These are phyloP conservation scores for Kandelia obovata DNA, from an alignment of 345 rosid genomes.

Conservation along the genomic window DNA sequence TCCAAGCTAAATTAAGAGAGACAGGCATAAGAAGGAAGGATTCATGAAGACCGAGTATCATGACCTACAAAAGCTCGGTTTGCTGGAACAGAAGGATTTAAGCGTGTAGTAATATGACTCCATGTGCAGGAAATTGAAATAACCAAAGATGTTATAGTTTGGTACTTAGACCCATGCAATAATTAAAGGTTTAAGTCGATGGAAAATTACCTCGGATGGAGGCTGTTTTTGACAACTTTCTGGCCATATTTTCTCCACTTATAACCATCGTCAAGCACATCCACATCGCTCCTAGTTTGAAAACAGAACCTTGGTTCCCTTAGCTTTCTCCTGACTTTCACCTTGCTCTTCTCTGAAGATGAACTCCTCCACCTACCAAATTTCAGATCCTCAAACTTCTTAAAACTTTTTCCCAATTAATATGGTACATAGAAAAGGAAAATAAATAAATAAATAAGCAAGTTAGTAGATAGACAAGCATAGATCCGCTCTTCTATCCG, in stretches of 20 bases:
- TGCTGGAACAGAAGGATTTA: too few species aligned
- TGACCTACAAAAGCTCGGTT: too few species aligned
- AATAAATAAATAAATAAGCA: background rate
- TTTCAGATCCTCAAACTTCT: constrained; percentile 5
- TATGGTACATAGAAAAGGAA: background rate
- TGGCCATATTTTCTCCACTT: constrained; percentile 99
- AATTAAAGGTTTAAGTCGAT: too few species aligned
- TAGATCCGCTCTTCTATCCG: constrained; percentile 24
- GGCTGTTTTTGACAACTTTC: constrained; percentile 95
- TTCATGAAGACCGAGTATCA: too few species aligned
- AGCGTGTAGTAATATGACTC: too few species aligned
- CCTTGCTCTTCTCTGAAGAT: constrained; percentile 59
- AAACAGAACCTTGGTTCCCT: constrained; percentile 98
- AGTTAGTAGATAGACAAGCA: constrained; percentile 3
- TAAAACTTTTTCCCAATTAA: background rate
- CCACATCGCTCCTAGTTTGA: constrained; percentile 92
- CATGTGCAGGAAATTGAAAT: too few species aligned
- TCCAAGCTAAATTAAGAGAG: too few species aligned
- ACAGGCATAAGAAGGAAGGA: too few species aligned
- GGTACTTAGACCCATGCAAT: too few species aligned
- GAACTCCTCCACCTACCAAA: constrained; percentile 76
- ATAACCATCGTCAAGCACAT: constrained; percentile 94
- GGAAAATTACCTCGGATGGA: constrained; percentile 75
- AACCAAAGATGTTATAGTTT: too few species aligned
- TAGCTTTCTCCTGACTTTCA: constrained; percentile 80